Evolutionary conservation across 2,329 filamentous ascomycete genomes (phyloP).

Genomic region (Diaporthe vexans): DNA sequence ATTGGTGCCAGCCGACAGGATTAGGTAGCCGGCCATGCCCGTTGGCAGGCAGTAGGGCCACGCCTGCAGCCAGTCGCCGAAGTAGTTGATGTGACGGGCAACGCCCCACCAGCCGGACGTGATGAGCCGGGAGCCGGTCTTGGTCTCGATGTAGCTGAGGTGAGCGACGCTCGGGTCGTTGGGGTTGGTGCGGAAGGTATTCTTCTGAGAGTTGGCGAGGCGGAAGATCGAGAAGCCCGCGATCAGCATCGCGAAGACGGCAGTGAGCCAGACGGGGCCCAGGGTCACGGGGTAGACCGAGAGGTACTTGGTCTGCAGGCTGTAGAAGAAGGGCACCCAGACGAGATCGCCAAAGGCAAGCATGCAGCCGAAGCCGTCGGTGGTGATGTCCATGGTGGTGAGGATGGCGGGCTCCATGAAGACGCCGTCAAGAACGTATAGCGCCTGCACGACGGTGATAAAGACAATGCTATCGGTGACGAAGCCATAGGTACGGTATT

Average conservation of each 20-base stretch:
- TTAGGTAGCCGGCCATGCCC: conserved; percentile 84
- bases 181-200: conserved; percentile 90
- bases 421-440: conserved; percentile 88
- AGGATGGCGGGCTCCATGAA: conserved; percentile 91
- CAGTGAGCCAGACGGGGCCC: conserved; percentile 74
- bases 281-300: conserved; percentile 85
- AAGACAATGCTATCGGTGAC: conserved; percentile 90
- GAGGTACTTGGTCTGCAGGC: conserved; percentile 86
- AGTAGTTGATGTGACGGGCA: conserved; percentile 94
- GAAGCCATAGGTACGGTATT: conserved; percentile 87
- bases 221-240: conserved; percentile 94
- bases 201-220: conserved; percentile 94
- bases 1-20: conserved; percentile 69
- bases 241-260: conserved; percentile 76
- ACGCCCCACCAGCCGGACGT: conserved; percentile 94
- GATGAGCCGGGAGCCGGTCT: conserved; percentile 83
- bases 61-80: conserved; percentile 94
- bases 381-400: conserved; percentile 94
- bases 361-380: conserved; percentile 96
- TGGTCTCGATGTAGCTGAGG: conserved; percentile 88
- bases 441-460: conserved; percentile 80
- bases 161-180: conserved; percentile 83
- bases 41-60: conserved; percentile 94
- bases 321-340: conserved; percentile 94
- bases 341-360: conserved; percentile 91